phyloP scores from a whole-genome alignment of 257 asterid genomes.

The Eucommia ulmoides region DNA sequence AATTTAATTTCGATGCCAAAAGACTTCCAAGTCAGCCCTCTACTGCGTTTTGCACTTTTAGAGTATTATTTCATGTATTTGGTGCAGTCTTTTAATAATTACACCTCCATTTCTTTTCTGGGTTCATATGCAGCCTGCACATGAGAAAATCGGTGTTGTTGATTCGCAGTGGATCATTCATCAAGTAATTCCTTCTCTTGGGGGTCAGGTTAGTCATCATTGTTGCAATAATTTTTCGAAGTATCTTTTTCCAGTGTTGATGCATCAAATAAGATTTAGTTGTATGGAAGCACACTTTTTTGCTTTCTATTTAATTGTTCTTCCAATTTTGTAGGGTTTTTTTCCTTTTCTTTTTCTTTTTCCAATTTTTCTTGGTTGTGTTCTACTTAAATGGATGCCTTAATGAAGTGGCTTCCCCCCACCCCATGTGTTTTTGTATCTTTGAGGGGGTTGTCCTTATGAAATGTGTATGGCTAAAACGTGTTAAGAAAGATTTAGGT shows the following conservation, averaged over 20 bases:
- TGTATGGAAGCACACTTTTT: not conserved
- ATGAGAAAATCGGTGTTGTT: slow-evolving; percentile 24
- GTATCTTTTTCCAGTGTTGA: no score
- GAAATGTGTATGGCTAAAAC: no score
- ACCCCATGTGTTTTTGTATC: no score
- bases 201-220: slow-evolving; percentile 16
- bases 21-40: not conserved
- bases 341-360: no score
- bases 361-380: not conserved
- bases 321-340: not conserved
- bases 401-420: no score
- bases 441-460: no score
- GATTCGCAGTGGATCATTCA: slow-evolving; percentile 31
- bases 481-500: no score
- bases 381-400: not conserved
- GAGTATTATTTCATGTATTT: not conserved
- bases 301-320: no score
- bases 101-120: not conserved
- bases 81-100: not conserved
- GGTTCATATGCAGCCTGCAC: slow-evolving; percentile 18
- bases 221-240: not conserved
- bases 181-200: slow-evolving; percentile 29
- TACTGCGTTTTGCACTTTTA: slow-evolving; percentile 4
- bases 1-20: not conserved
- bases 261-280: no score